phyloP scores from a whole-genome alignment of 2,329 filamentous ascomycete species.

The Seiridium unicorne region DNA sequence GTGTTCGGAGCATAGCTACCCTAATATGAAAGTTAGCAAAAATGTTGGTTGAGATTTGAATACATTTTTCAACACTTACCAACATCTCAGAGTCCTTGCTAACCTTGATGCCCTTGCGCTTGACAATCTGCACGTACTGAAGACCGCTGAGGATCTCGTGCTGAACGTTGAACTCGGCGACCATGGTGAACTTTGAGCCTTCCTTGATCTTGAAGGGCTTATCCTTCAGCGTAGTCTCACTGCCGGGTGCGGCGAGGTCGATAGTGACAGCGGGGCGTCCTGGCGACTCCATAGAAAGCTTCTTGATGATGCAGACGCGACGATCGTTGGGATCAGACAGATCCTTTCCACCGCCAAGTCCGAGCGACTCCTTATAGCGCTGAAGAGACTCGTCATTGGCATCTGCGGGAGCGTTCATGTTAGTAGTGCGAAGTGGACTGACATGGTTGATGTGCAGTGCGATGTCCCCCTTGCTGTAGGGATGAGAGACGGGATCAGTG shows the following conservation, averaged over 20 bases:
- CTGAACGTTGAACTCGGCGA: conserved; percentile 90
- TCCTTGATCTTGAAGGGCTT: conserved; percentile 98
- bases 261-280: conserved; percentile 85
- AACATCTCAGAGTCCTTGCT: conserved; percentile 99
- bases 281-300: conserved; percentile 81
- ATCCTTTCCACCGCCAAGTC: conserved; percentile 72
- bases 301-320: conserved; percentile 89
- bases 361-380: conserved; percentile 96
- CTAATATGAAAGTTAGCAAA: conserved; percentile 42
- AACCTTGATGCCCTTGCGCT: conserved; percentile 80
- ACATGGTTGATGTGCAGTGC: neutral
- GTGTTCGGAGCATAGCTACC: conserved; percentile 94
- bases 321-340: conserved; percentile 77
- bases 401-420: conserved; percentile 38
- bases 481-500: neutral
- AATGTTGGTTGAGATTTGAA: conserved; percentile 10
- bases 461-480: neutral
- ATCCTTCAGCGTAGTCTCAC: conserved; percentile 76
- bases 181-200: conserved; percentile 90
- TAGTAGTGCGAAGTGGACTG: conserved; percentile 12
- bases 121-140: conserved; percentile 94
- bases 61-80: conserved; percentile 51
- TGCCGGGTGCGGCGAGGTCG: conserved; percentile 73
- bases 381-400: conserved; percentile 88
- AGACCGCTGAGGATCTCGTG: conserved; percentile 93